Evolutionary conservation across 192 early-diverging fungal species (phyloP), one percentile per base, ranked within the genome.

Genomic region (Kickxella alabastrina): DNA sequence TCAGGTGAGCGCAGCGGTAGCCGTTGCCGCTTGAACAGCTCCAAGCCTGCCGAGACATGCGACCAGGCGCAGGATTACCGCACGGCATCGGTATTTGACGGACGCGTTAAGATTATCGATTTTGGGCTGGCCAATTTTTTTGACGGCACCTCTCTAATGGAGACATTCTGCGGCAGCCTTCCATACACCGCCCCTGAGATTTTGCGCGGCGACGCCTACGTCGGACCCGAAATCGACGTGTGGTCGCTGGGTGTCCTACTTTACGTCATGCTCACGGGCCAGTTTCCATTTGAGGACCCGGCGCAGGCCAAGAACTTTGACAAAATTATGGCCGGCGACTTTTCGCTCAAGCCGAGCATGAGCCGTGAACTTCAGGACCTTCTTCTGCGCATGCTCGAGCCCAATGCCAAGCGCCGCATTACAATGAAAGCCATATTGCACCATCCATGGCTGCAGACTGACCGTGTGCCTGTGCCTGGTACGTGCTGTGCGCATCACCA

Each of bases 191-290:
- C 85, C 22, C 88, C 89, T 39, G 95, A 98, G 79, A 92, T 98
- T 64, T 85, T 95, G 35, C 77, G 90, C 47, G 93, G 90, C 21
- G 86, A 89, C 47, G 90, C 85, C 35, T 98, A 98, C 59, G 70
- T 76, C 47, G 95, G 95, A 3, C 92, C 95, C 4, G 95, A 98
- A 52, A 85, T 98, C 26, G 95, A 98, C 52, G 86, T 89, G 23
- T 98, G 95, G 95, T 94, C 91, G 32, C 68, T 96, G 23, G 95
- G 95, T 8, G 87, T 98, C 3, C 76, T 91, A 10, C 65, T 98
- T 19, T 98, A 92, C 59, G 87, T 92, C 31, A 83, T 96, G 72
- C 84, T 89, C 73, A 84, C 62, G 58, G 88, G 51, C 45, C 82
- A 49, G 62, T 87, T 64, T 75, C 91, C 58, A 70, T 93, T 75